phyloP scores from a whole-genome alignment of 2,329 filamentous ascomycete genomes.

The Aspergillus ochraceus region DNA sequence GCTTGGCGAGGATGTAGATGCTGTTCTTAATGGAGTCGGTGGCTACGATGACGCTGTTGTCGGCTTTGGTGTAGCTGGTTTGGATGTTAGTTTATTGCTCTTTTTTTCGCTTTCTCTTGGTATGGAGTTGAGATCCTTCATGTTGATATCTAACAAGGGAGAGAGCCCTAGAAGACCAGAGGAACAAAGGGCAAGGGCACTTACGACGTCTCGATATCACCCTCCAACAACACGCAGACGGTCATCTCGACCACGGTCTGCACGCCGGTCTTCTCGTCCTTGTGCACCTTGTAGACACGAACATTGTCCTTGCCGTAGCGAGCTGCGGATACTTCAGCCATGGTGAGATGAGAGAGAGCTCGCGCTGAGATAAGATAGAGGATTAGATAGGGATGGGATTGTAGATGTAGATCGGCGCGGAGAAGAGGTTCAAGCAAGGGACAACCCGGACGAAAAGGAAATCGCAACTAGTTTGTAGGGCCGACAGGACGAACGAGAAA shows the following conservation, averaged over 20 bases:
- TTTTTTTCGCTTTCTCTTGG: background rate
- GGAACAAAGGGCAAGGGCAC: slow-evolving; percentile 26
- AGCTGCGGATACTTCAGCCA: slow-evolving; percentile 46
- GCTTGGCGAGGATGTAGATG: slow-evolving; percentile 91
- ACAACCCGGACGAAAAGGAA: background rate
- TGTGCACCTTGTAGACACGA: slow-evolving; percentile 92
- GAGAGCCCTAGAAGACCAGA: no score
- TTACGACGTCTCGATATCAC: slow-evolving; percentile 81
- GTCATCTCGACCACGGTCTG: slow-evolving; percentile 95
- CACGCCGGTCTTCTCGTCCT: slow-evolving; percentile 70
- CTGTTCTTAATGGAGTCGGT: slow-evolving; percentile 99
- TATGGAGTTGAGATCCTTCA: no score
- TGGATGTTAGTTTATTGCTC: background rate
- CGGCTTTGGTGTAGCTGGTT: slow-evolving; percentile 79
- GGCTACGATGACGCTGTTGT: slow-evolving; percentile 93
- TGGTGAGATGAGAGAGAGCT: slow-evolving; percentile 16
- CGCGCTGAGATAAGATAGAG: background rate
- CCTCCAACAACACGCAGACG: slow-evolving; percentile 87
- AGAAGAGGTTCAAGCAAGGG: background rate
- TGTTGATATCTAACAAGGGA: no score
- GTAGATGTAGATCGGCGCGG: background rate
- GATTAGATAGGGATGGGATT: background rate
- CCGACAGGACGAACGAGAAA: background rate
- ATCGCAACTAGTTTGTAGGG: background rate
- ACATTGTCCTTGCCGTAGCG: slow-evolving; percentile 82